Base-by-base conservation (phyloP, 352 stramenopile genomes). In the Pythium aquatile region DNA sequence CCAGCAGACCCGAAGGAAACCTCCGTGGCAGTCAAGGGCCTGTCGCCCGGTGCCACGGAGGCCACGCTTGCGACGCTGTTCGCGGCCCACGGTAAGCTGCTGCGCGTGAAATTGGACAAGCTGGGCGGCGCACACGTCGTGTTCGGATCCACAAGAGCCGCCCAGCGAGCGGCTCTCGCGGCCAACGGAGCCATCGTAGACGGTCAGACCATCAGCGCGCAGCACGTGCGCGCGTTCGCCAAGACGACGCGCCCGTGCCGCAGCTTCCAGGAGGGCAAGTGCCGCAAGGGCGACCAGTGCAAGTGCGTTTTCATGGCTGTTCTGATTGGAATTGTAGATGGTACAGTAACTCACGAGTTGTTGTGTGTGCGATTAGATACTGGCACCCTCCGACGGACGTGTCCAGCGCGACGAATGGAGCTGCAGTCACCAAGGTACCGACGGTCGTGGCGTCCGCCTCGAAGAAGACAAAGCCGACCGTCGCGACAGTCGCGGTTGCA, bases 201-300 rank as follows among this genome's bases (percentile, higher is more conserved):
- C n/a, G 83, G 83, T 44, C 71, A 86, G 49, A 58, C 58, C 10
- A 84, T 92, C 62, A 66, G 68, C 6, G 81, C 82, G 4, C 54
- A 49, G 20, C 58, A 89, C 14, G 73, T 85, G 55, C 73, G 59
- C 11, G 59, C 42, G 11, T 88, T 90, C 40, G 55, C 35, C 16
- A 79, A 84, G 42, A 68, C 75, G 7, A 73, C 56, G 14, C 44
- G 66, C 4, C 77, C 78, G 30, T 91, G 81, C 59, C 77, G 78
- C 5, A 61, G 72, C 7, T 92, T 90, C 64, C 73, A 69, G 62
- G 70, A 73, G n/a, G 84, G 84, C 54, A 81, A 73, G 10, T 93
- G 84, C 64, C 60, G 64, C 58, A 78, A 85, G 49, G 82, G 82
- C 30, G 80, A 88, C 59, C 26, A 72, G 55, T 93, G 84, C 82